Base-by-base conservation (phyloP, 768 basidiomycete species). In the Leccinellum rugosiceps region DNA sequence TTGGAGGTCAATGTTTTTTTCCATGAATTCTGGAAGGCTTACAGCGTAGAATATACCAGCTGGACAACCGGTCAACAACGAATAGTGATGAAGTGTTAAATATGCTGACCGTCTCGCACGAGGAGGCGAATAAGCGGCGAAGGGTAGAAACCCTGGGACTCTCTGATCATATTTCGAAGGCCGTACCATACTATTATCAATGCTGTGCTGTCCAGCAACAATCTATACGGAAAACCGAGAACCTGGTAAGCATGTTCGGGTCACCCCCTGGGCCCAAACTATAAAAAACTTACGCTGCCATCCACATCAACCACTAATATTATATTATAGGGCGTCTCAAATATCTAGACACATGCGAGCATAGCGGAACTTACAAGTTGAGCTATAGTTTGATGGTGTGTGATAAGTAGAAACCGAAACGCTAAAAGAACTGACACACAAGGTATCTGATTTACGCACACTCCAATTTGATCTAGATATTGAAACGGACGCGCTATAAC, bases 261-360 rank as follows among this genome's bases (percentile, higher is more conserved):
- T n/a, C n/a, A 11, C 4, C 6, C 26, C n/a, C n/a, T n/a, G n/a
- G n/a, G n/a, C n/a, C n/a, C n/a, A n/a, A n/a, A n/a, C n/a, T n/a
- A n/a, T 14, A 25, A 25, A 35, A 14, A 19, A 28, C 58, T 3
- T 46, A 59, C 61, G 28, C 50, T 34, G 48, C 6, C 43, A 60
- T 7, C 58, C 58, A 62, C 19, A 55, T 13, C 8, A 55, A 9
- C 61, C 61, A 62, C 61, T n/a, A n/a, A n/a, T n/a, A n/a, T n/a
- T n/a, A n/a, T n/a, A n/a, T n/a, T 62, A 19, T 31, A 21, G 32
- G 23, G 25, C 28, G 21, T 17, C 14, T 59, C 46, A 60, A 53
- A 51, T 7, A 6, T 44, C 19, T 50, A 2, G n/a, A 21, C 1
- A 32, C 2, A 8, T 15, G 25, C 21, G 45, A 25, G 15, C 26